Percentiles rank a stretch among this genome's conserved stretches.
These are phyloP conservation scores for Penicillium palitans DNA, from an alignment of 2,329 filamentous ascomycete genomes.

Conservation along the genomic window DNA sequence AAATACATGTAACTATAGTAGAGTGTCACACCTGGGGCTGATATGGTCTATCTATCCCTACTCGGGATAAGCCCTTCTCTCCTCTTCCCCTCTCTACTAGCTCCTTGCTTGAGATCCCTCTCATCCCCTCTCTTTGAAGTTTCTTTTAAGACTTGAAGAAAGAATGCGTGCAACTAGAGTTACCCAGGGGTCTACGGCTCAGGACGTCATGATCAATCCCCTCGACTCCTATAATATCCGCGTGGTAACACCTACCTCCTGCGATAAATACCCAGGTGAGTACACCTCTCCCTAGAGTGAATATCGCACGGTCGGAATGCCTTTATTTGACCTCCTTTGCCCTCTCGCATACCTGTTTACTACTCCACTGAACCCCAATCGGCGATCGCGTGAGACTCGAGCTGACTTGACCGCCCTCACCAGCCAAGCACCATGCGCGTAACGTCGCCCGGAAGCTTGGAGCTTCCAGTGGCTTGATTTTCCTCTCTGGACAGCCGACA, in stretches of 20 bases:
- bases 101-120: conserved; percentile 23
- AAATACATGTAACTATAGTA: neutral
- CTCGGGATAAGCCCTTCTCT: conserved; percentile 18
- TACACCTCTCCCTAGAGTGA: conserved; percentile 2
- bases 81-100: conserved; percentile 13
- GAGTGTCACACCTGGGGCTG: neutral
- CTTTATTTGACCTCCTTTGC: conserved; percentile 1
- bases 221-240: conserved; percentile 35
- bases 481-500: conserved; percentile 54
- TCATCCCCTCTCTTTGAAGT: conserved; percentile 1
- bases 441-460: conserved; percentile 47
- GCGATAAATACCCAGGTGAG: conserved; percentile 46
- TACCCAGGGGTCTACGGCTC: conserved; percentile 6
- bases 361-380: conserved; percentile 2
- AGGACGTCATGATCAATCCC: conserved; percentile 24
- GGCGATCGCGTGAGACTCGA: conserved; percentile 7
- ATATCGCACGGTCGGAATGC: conserved; percentile 4
- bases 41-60: conserved; percentile 13
- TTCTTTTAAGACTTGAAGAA: neutral
- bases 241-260: conserved; percentile 31
- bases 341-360: conserved; percentile 1
- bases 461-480: conserved; percentile 53
- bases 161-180: conserved; percentile 17
- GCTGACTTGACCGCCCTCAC: conserved; percentile 11
- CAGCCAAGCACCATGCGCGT: conserved; percentile 54